Conservation (phyloP, 2,329 filamentous ascomycete genomes). For the Paramyrothecium roridum region DNA sequence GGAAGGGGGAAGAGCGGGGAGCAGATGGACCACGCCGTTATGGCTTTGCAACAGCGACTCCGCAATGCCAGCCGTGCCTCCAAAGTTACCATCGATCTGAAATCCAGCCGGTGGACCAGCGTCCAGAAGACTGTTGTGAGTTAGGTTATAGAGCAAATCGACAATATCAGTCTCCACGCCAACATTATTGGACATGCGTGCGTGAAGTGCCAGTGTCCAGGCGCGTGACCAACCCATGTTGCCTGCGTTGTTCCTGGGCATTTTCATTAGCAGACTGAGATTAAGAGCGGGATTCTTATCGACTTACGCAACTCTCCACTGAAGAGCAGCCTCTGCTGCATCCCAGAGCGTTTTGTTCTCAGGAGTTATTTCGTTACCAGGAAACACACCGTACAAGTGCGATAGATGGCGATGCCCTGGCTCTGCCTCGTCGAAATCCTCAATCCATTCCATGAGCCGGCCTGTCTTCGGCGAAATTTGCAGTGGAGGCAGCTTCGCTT, state of each 20-base stretch:
- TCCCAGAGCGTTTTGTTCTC: slow-evolving; percentile 14
- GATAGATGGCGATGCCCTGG: slow-evolving; percentile 49
- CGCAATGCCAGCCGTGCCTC: slow-evolving; percentile 6
- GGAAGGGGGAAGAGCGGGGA: slow-evolving; percentile 19
- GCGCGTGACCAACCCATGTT: slow-evolving; percentile 50
- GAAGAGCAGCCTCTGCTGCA: slow-evolving; percentile 31
- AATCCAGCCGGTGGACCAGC: slow-evolving; percentile 17
- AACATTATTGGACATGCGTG: slow-evolving; percentile 29
- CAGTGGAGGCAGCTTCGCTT: slow-evolving; percentile 6
- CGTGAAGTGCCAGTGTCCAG: slow-evolving; percentile 46
- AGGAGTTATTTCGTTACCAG: slow-evolving; percentile 25
- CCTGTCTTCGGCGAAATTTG: slow-evolving; percentile 8
- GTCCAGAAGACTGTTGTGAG: slow-evolving; percentile 10
- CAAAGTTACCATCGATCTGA: slow-evolving; percentile 26
- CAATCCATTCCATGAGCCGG: slow-evolving; percentile 32
- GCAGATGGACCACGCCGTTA: slow-evolving; percentile 13
- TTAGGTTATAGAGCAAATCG: slow-evolving; percentile 1
- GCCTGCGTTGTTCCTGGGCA: slow-evolving; percentile 31
- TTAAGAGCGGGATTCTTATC: slow-evolving; percentile 34
- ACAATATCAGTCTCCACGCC: slow-evolving; percentile 12
- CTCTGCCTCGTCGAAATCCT: slow-evolving; percentile 35
- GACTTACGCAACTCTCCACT: slow-evolving; percentile 26
- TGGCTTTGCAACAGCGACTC: slow-evolving; percentile 4
- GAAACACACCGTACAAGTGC: slow-evolving; percentile 46
- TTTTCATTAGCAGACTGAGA: slow-evolving; percentile 21